Conservation (phyloP, 1,284 basidiomycete genomes). For the Rhodotorula sp. region DNA sequence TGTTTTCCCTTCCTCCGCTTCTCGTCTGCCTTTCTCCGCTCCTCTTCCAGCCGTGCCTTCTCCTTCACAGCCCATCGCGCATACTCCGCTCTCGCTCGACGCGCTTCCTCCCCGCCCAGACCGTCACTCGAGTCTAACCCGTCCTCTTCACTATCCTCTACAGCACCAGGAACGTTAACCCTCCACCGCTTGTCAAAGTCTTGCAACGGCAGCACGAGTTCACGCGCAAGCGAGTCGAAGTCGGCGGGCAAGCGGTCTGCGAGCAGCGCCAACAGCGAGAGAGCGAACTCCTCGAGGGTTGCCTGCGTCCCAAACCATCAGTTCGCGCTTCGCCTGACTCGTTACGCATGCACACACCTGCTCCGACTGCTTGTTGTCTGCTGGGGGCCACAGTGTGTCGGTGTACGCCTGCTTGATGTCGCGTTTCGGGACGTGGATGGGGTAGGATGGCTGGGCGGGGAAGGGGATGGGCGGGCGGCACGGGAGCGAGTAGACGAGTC, state of each 20-base stretch:
- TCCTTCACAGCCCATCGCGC: conserved; percentile 10
- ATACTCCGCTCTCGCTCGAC: neutral
- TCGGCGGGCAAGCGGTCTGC: conserved; percentile 8
- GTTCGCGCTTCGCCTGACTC: neutral
- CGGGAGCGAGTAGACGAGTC: conserved; percentile 30
- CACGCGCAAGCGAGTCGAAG: conserved; percentile 15
- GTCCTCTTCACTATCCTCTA: neutral
- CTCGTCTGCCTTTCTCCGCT: neutral
- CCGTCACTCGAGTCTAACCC: neutral
- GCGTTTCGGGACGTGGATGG: conserved; percentile 20
- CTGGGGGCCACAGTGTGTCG: conserved; percentile 19
- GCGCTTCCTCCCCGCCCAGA: conserved; percentile 1
- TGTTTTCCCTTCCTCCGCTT: conserved; percentile 12
- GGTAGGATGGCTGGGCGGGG: conserved; percentile 20
- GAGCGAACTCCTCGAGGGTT: conserved; percentile 31
- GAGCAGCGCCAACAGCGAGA: conserved; percentile 18
- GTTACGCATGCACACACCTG: neutral
- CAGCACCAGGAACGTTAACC: neutral
- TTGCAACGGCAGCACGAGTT: conserved; percentile 30
- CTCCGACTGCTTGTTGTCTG: neutral
- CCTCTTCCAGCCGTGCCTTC: conserved; percentile 10
- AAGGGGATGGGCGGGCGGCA: conserved; percentile 27
- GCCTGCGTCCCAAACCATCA: neutral
- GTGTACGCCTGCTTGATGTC: conserved; percentile 29
- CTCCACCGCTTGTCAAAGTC: conserved; percentile 38